phyloP scores from a whole-genome alignment of 495 filamentous ascomycete genomes.

The Lophiostoma macrostomum region DNA sequence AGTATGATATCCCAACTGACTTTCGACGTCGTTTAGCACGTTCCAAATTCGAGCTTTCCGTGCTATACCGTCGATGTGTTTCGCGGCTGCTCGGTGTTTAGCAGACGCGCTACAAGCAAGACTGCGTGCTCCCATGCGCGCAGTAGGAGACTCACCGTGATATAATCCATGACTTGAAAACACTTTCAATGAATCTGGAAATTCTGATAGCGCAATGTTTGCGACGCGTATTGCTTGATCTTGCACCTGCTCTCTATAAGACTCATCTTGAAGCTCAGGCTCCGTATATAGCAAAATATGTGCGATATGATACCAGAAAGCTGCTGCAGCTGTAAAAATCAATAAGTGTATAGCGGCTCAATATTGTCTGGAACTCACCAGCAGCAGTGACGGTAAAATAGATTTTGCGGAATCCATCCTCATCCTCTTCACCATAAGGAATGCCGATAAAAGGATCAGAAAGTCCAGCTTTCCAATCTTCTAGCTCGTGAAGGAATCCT shows the following conservation, averaged over 20 bases:
- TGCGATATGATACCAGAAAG: slow-evolving; percentile 26
- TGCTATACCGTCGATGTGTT: slow-evolving; percentile 27
- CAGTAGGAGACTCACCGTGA: slow-evolving; percentile 22
- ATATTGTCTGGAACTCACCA: slow-evolving; percentile 12
- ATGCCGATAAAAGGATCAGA: slow-evolving; percentile 23
- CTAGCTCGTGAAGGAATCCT: slow-evolving; percentile 11
- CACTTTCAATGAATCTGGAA: slow-evolving; percentile 21
- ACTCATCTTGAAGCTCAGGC: slow-evolving; percentile 1
- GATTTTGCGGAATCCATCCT: slow-evolving; percentile 23
- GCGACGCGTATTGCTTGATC: slow-evolving; percentile 15
- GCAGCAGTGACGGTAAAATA: slow-evolving; percentile 29
- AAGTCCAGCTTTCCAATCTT: slow-evolving; percentile 18
- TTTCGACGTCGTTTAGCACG: slow-evolving; percentile 24
- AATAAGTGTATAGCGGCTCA: not conserved
- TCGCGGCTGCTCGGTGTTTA: slow-evolving; percentile 13
- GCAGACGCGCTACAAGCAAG: not conserved
- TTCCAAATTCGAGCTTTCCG: slow-evolving; percentile 23
- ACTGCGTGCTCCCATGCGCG: no score
- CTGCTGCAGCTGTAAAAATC: slow-evolving; percentile 12
- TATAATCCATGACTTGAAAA: slow-evolving; percentile 22
- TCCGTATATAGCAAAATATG: slow-evolving; percentile 28
- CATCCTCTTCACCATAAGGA: slow-evolving; percentile 21
- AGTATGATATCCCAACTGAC: slow-evolving; percentile 23
- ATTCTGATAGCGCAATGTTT: slow-evolving; percentile 27
- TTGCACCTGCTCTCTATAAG: slow-evolving; percentile 12